A percentile compares a stretch with the other conserved stretches of the same genome.
Conservation (phyloP, 2,329 filamentous ascomycete species). For the Stenocarpella maydis region DNA sequence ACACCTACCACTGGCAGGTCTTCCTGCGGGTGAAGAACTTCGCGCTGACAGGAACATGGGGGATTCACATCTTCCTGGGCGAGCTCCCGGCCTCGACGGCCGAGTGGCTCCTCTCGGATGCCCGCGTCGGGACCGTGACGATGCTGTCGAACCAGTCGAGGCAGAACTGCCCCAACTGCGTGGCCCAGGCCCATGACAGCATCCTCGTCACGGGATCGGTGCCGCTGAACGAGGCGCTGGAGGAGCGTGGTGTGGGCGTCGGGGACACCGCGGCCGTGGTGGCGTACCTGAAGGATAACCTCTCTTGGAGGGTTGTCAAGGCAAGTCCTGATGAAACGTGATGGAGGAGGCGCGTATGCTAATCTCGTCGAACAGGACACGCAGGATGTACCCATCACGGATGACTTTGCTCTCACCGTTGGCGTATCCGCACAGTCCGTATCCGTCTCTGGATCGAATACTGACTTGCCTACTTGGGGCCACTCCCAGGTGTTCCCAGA, state of each 20-base stretch:
- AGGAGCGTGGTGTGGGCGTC: background rate
- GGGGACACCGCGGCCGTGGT: background rate
- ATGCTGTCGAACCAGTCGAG: conserved; percentile 16
- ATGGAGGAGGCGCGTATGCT: background rate
- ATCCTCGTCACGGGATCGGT: conserved; percentile 14
- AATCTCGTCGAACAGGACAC: background rate
- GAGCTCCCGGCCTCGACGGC: background rate
- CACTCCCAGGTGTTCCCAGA: conserved; percentile 1
- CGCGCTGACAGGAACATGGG: conserved; percentile 25
- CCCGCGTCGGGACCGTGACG: conserved; percentile 19
- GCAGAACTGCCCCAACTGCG: conserved; percentile 13
- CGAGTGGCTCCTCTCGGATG: conserved; percentile 19
- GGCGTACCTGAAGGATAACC: background rate
- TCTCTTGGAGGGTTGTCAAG: conserved; percentile 15
- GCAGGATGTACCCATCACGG: conserved; percentile 9
- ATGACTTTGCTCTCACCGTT: conserved; percentile 14
- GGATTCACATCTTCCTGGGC: conserved; percentile 27
- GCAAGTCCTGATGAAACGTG: background rate
- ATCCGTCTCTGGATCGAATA: background rate
- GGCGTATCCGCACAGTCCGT: conserved; percentile 15
- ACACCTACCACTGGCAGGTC: conserved; percentile 9
- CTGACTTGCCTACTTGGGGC: conserved; percentile 12
- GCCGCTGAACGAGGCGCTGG: conserved; percentile 10
- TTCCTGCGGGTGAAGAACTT: conserved; percentile 29
- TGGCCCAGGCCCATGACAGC: conserved; percentile 1